Base-by-base conservation (phyloP, 768 basidiomycete genomes). In the Russula brevipes region DNA sequence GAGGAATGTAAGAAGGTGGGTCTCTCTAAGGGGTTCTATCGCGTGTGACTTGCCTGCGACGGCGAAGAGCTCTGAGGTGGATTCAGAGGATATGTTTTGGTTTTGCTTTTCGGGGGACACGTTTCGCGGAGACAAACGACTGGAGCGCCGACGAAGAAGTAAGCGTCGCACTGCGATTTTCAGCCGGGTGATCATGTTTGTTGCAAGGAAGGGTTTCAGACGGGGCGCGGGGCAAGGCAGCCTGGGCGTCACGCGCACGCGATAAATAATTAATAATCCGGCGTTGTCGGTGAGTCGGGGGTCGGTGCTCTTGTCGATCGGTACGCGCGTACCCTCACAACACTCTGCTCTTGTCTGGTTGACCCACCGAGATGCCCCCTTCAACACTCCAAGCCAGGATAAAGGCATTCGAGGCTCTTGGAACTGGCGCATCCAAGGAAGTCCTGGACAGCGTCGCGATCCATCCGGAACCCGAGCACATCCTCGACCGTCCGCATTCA, bases 51-150 rank as follows among this genome's bases (percentile, higher is more conserved):
- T 73, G 85, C 89, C 90, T 75, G 89, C 90, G 45, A 89, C 84
- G 24, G 88, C 89, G 71, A 91, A 91, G 52, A 91, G 81, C 59
- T 89, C 83, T 11, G 63, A 52, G 33, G 61, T 8, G 89, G 54
- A 88, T 80, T 64, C 16, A 39, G 57, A 59, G 2, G 57, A 51
- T 49, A 59, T 50, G 14, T 7, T 14, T 14, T 42, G 41, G 1
- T 42, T 42, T 42, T 16, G 11, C 41, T 42, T 24, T 24, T 39
- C 16, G 30, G 49, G 33, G 7, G 49, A 51, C 49, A 51, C 33
- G 31, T 5, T 33, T 50, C 24, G 24, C 24, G 24, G 24, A 24
- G 24, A 24, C 1, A 24, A 24, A 24, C 24, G 24, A 24, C 24
- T 24, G 24, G 24, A 24, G 24, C 24, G 24, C 1, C 24, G 24